Evolutionary conservation across 371 early-diverging fungal genomes (phyloP).

Genomic region (Nematocida sp.): DNA sequence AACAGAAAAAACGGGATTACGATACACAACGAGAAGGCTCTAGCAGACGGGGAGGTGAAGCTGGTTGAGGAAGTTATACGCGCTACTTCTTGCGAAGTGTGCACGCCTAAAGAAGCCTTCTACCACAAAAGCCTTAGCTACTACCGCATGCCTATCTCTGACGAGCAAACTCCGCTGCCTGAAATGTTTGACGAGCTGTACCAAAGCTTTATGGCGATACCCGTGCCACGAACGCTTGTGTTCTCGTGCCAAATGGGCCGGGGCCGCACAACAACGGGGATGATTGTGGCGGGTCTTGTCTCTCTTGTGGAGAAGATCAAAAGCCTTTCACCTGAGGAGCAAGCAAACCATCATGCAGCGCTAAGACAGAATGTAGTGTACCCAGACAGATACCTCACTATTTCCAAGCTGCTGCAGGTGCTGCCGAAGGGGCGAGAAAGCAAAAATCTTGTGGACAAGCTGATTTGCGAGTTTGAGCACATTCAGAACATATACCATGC

Average conservation of each 20-base stretch:
- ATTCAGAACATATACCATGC: slow-evolving; percentile 69
- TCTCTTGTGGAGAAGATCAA: slow-evolving; percentile 38
- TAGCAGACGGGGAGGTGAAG: slow-evolving; percentile 67
- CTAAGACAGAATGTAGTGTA: slow-evolving; percentile 65
- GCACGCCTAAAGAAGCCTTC: slow-evolving; percentile 53
- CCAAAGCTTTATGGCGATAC: slow-evolving; percentile 64
- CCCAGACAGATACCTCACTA: slow-evolving; percentile 68
- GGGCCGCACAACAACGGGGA: slow-evolving; percentile 73
- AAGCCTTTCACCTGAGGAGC: slow-evolving; percentile 62
- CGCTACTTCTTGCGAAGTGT: neutral
- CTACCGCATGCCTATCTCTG: slow-evolving; percentile 70
- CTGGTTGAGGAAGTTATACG: neutral
- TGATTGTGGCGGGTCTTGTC: slow-evolving; percentile 66
- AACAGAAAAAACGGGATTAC: slow-evolving; percentile 66
- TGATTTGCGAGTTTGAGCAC: slow-evolving; percentile 70
- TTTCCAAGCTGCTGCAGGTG: slow-evolving; percentile 69
- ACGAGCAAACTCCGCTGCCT: slow-evolving; percentile 73
- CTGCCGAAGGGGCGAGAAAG: slow-evolving; percentile 69
- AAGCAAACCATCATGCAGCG: slow-evolving; percentile 59
- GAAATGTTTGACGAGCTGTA: slow-evolving; percentile 70
- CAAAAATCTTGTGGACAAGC: slow-evolving; percentile 69
- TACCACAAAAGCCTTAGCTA: slow-evolving; percentile 65
- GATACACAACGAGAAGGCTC: slow-evolving; percentile 68
- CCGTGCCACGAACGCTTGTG: slow-evolving; percentile 66
- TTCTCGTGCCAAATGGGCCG: slow-evolving; percentile 78